Evolutionary conservation across 768 basidiomycete species (phyloP).

Genomic region (Omphalotus guepiniiformis): DNA sequence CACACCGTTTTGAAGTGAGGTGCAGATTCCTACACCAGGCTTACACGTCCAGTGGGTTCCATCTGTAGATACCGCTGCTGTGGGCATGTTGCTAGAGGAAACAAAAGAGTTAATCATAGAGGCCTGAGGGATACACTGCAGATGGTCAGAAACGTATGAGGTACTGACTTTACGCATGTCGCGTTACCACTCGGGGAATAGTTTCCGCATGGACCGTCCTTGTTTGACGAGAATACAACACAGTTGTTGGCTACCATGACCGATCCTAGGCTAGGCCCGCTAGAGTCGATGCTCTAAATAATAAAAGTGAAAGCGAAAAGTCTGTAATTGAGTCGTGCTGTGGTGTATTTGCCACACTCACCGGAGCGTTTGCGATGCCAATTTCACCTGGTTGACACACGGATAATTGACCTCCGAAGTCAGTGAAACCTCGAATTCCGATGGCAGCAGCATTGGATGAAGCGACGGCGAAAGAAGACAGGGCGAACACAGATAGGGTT

Average conservation of each 20-base stretch:
- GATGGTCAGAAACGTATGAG: neutral
- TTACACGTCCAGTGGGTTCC: neutral
- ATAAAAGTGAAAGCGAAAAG: neutral
- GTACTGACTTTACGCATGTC: neutral
- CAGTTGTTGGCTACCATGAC: slow-evolving; percentile 1
- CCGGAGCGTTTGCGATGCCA: neutral
- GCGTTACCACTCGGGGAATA: neutral
- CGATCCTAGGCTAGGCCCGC: neutral
- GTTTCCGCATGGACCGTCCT: neutral
- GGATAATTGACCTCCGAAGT: too few species aligned
- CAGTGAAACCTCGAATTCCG: too few species aligned
- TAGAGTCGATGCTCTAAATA: neutral
- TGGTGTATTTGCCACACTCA: neutral
- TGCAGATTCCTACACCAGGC: neutral
- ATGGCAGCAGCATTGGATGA: too few species aligned
- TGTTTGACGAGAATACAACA: neutral
- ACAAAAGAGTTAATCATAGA: neutral
- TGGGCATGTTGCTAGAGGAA: neutral
- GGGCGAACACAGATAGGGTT: too few species aligned
- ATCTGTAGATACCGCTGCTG: neutral
- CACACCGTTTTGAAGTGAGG: neutral
- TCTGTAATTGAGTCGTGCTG: too few species aligned
- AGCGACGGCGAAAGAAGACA: too few species aligned
- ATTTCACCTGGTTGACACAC: neutral
- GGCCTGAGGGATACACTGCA: neutral